phyloP scores from a whole-genome alignment of 306 rosid genomes.

The Neltuma alba region DNA sequence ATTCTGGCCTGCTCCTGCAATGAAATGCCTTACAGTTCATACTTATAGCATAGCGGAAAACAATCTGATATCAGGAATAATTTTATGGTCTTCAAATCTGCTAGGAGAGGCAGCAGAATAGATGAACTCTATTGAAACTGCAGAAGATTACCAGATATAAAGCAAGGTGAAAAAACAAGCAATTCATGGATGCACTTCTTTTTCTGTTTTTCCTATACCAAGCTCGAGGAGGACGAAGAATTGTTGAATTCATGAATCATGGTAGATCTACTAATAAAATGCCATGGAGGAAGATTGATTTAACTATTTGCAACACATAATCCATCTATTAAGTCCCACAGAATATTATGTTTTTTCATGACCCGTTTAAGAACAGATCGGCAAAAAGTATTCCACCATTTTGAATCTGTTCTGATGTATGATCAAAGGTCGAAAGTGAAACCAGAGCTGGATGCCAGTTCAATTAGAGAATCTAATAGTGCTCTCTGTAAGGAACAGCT shows the following conservation, averaged over 20 bases:
- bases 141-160: neutral
- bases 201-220: neutral
- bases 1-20: slow-evolving; percentile 40
- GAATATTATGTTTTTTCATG: slow-evolving; percentile 10
- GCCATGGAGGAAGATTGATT: slow-evolving; percentile 7
- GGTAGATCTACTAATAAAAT: slow-evolving; percentile 21
- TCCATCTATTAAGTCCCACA: neutral
- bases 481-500: slow-evolving; percentile 3
- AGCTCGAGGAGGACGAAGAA: slow-evolving; percentile 1
- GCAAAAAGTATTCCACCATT: slow-evolving; percentile 22
- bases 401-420: slow-evolving; percentile 2
- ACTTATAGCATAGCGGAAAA: neutral
- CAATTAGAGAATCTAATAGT: neutral
- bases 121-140: neutral
- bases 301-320: neutral
- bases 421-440: slow-evolving; percentile 2
- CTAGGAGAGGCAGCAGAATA: neutral
- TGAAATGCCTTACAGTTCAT: neutral
- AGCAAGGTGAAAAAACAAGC: slow-evolving; percentile 1
- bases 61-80: neutral
- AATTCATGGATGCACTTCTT: slow-evolving; percentile 5
- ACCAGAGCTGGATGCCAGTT: slow-evolving; percentile 1
- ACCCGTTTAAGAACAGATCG: neutral
- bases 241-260: neutral
- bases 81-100: slow-evolving; percentile 8